Base-by-base conservation (phyloP, 179 eudicot genomes). In the Dionaea muscipula region DNA sequence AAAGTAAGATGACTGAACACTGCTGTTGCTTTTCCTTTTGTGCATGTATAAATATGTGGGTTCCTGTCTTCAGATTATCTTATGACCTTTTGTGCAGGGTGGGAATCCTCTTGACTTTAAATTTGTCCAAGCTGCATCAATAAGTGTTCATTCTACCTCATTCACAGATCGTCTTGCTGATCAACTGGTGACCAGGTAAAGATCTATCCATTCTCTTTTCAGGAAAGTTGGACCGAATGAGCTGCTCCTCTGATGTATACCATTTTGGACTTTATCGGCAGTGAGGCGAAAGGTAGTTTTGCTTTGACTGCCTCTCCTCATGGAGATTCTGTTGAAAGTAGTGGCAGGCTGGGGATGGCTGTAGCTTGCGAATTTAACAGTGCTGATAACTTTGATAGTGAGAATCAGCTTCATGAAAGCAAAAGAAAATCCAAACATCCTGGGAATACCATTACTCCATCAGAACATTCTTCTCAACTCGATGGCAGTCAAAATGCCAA, bases 261-360 rank as follows among this genome's bases (percentile, higher is more conserved):
- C 1, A 26, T 22, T 17, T 23, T 43, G 24, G 36, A 51, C 60
- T 60, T 3, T 51, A 44, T 62, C 15, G 14, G 36, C 81, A 93
- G 99, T 70, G 96, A 93, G 78, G 90, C 85, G 61, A 93, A 85
- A 77, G 96, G 94, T 58, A 85, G 94, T 75, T 85, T 93, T 81
- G 87, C 85, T 18, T 58, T 77, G 59, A 68, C 95, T 67, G 82
- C 89, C 60, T 93, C 99, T 35, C 84, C 95, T 66, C 88, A 54
- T 66, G 95, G 96, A 65, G 99, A 93, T 77, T 89, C 99, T 53
- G 87, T 89, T 39, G 96, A 85, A 63, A 93, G 99, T 68, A 83
- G 86, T 83, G 95, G 95, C 51, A 71, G 94, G 71, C 77, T 68
- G 51, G 90, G 78, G 57, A 73, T 66, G 55, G 65, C 72, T 67